A percentile compares a stretch with the other conserved stretches of the same genome.
phyloP scores from a whole-genome alignment of 2,329 filamentous ascomycete genomes.

The Lachnellula willkommii region DNA sequence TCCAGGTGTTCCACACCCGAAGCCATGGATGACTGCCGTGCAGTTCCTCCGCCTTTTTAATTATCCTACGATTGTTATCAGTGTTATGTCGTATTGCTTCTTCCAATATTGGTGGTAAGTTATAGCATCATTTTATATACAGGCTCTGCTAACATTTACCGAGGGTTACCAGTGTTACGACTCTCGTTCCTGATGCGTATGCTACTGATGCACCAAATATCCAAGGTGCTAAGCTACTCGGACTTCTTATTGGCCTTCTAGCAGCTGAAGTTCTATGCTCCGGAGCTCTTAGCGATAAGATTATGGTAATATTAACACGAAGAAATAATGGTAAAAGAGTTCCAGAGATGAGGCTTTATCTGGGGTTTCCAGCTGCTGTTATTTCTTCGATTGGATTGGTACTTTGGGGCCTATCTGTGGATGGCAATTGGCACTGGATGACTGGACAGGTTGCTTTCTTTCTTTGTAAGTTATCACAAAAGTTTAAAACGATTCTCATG shows the following conservation, averaged over 20 bases:
- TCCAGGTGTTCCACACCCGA: too few relatives aligned
- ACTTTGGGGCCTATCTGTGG: too few relatives aligned
- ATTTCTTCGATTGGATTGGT: slow-evolving; percentile 36
- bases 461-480: too few relatives aligned
- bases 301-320: slow-evolving; percentile 32
- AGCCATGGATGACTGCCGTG: too few relatives aligned
- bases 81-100: slow-evolving; percentile 46
- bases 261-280: slow-evolving; percentile 29
- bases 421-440: too few relatives aligned
- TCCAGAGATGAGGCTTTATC: slow-evolving; percentile 44
- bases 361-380: slow-evolving; percentile 45
- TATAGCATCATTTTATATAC: too few relatives aligned
- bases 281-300: too few relatives aligned
- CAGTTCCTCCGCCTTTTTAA: slow-evolving; percentile 33
- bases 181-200: slow-evolving; percentile 29
- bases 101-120: slow-evolving; percentile 52
- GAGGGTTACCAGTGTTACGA: slow-evolving; percentile 11
- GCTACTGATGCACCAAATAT: slow-evolving; percentile 36
- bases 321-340: slow-evolving; percentile 39
- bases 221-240: slow-evolving; percentile 48
- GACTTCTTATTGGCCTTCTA: slow-evolving; percentile 47
- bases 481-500: too few relatives aligned
- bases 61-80: slow-evolving; percentile 41
- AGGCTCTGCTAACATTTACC: too few relatives aligned
- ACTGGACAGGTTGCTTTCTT: too few relatives aligned